Evolutionary conservation across 192 early-diverging fungal genomes (phyloP).

Genomic region (Coemansia sp.): DNA sequence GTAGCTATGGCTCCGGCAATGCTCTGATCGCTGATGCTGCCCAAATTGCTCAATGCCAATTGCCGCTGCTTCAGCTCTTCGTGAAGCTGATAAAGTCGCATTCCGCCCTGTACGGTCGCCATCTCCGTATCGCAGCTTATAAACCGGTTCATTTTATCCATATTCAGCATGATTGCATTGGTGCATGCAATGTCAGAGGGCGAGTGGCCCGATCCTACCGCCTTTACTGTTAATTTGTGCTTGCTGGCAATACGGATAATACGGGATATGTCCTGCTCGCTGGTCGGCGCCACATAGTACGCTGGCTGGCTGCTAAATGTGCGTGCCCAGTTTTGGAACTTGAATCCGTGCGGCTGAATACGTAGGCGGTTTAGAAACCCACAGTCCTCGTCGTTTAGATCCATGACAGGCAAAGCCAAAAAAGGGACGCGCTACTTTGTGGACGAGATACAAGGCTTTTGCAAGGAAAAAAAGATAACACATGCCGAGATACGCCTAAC

Average conservation of each 20-base stretch:
- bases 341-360: conserved; percentile 5
- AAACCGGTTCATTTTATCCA: conserved; percentile 61
- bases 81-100: conserved; percentile 63
- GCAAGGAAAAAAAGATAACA: too few species aligned
- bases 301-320: conserved; percentile 60
- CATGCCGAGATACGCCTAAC: too few species aligned
- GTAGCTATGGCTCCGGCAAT: conserved; percentile 71
- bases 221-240: conserved; percentile 56
- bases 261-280: conserved; percentile 61
- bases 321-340: conserved; percentile 68
- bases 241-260: conserved; percentile 43
- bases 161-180: conserved; percentile 64
- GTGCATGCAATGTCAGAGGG: conserved; percentile 73
- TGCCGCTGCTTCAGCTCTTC: conserved; percentile 53
- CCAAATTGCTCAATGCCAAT: conserved; percentile 66
- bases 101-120: conserved; percentile 64
- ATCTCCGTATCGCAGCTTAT: conserved; percentile 51
- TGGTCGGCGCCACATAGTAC: conserved; percentile 59
- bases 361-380: conserved; percentile 22
- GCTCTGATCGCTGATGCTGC: conserved; percentile 73
- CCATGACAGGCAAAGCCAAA: neutral
- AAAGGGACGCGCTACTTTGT: too few species aligned
- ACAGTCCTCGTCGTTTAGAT: conserved; percentile 8
- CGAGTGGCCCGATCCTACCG: conserved; percentile 70
- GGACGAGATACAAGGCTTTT: too few species aligned